Base-by-base conservation (phyloP, 2,329 filamentous ascomycete species). In the Xylariaceae sp. region DNA sequence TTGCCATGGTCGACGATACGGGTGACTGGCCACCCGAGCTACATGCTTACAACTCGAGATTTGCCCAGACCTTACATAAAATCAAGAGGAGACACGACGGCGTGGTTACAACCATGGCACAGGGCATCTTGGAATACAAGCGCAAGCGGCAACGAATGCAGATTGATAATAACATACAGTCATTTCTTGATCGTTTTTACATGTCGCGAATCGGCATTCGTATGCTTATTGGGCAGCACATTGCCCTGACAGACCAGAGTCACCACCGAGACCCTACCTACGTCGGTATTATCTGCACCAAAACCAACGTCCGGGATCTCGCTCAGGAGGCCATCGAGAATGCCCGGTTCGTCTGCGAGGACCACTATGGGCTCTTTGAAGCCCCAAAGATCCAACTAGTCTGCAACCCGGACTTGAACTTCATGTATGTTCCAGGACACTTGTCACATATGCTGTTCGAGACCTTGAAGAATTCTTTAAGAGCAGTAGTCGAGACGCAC, bases 371-470 rank as follows among this genome's bases (percentile, higher is more conserved):
- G 57, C 80, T 99, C 9, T 99, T 97, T 67, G 93, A 97, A 70
- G 92, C 94, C 7, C 94, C 94, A 50, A 95, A 96, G 73, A 88
- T 99, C 63, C 92, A 97, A 75, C 87, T 99, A 52, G 91, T 99
- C 56, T 99, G 94, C 80, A 92, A 92, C 68, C 89, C 91, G 15
- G 87, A 95, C 72, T 82, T 99, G 67, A 88, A 95, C 79, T 99
- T 99, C 77, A 99, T 99, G 94, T 99, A 99, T 70, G 94, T 99
- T 48, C 94, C 94, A 0, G 94, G 94, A n/a, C 94, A 99, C 75
- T 73, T 99, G 73, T 96, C 92, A 64, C 94, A 99, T 77, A 99
- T 99, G 94, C 88, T 99, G 45, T 99, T 99, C 74, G 94, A 99
- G 77, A 99, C 94, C 2, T 81, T 99, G 71, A 99, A 99, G 79